Evolutionary conservation across 768 basidiomycete genomes (phyloP).

Genomic region (Artomyces pyxidatus): DNA sequence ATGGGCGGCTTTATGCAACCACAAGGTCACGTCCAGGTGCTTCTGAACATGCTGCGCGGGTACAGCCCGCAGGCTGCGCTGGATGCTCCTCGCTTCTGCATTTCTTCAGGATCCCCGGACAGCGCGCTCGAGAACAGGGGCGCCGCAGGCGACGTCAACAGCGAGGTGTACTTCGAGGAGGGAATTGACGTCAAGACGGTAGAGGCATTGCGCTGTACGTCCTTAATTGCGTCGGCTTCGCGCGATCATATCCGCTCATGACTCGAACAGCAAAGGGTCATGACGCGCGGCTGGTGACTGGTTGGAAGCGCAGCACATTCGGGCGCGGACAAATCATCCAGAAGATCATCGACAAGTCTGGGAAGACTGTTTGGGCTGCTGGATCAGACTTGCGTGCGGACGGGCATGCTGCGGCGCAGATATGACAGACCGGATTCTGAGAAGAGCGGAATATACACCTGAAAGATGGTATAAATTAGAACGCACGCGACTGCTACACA

Average conservation of each 20-base stretch:
- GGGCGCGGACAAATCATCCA: constrained; percentile 91
- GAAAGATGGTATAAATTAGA: no score
- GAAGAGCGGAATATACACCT: background rate
- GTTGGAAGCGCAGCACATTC: constrained; percentile 56
- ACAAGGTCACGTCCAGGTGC: constrained; percentile 93
- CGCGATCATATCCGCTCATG: background rate
- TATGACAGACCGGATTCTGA: constrained; percentile 21
- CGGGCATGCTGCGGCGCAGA: constrained; percentile 82
- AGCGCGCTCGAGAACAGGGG: constrained; percentile 36
- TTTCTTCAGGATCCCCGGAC: constrained; percentile 75
- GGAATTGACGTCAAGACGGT: constrained; percentile 59
- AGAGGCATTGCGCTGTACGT: constrained; percentile 55
- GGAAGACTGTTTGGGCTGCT: constrained; percentile 85
- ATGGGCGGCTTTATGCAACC: constrained; percentile 96
- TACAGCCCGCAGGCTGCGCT: constrained; percentile 84
- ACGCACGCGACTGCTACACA: no score
- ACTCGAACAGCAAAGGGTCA: constrained; percentile 75
- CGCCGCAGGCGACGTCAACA: constrained; percentile 59
- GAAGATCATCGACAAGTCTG: constrained; percentile 55
- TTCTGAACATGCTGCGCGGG: constrained; percentile 84
- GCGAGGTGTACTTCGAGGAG: constrained; percentile 87
- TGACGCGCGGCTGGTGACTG: constrained; percentile 54
- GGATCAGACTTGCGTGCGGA: constrained; percentile 87
- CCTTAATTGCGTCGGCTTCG: background rate
- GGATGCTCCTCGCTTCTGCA: constrained; percentile 94